Base-by-base conservation (phyloP, 306 rosid genomes). In the Quercus engelmannii region DNA sequence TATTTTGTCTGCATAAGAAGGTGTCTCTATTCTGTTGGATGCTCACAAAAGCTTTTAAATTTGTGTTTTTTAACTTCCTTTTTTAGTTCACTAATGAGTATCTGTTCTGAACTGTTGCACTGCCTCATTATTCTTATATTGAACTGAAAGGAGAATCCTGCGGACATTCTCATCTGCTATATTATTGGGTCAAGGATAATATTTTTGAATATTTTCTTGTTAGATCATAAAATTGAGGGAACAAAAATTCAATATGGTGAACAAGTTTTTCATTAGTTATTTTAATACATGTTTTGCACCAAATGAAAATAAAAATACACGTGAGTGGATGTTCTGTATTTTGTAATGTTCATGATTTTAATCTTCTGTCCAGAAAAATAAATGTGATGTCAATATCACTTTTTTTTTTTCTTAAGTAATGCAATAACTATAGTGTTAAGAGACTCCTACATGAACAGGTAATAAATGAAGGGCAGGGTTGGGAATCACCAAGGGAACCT, bases 401-500 rank as follows among this genome's bases (percentile, higher is more conserved):
- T 11, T 65, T 7, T 0, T 0, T 10, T 9, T 30, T 14, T 5
- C 28, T 1, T 19, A 35, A 68, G 72, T 14, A 35, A 35, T 68
- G 72, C 17, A 19, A 68, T 68, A n/a, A 18, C 51, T 35, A 18
- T 33, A 68, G 41, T 17, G 18, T 35, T 68, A 18, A 35, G 12
- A 33, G 52, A 35, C 6, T 68, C 72, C 72, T 35, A 10, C 31
- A 28, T 80, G 61, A 81, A 75, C 85, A 96, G 99, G 88, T 96
- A 49, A 82, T 89, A 64, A 69, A 64, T 70, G 98, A 91, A 81
- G 99, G 99, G 59, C 87, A 90, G 88, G 98, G 98, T 58, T 96
- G 99, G 99, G 99, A 96, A 87, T 91, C 92, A 23, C 98, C 99
- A 3, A 85, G 99, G 79, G 98, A 93, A 81, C 99, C 98, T 59